These are phyloP conservation scores for Tylopilus cervinicoccineus DNA, from an alignment of 768 basidiomycete genomes.

Conservation along the genomic window DNA sequence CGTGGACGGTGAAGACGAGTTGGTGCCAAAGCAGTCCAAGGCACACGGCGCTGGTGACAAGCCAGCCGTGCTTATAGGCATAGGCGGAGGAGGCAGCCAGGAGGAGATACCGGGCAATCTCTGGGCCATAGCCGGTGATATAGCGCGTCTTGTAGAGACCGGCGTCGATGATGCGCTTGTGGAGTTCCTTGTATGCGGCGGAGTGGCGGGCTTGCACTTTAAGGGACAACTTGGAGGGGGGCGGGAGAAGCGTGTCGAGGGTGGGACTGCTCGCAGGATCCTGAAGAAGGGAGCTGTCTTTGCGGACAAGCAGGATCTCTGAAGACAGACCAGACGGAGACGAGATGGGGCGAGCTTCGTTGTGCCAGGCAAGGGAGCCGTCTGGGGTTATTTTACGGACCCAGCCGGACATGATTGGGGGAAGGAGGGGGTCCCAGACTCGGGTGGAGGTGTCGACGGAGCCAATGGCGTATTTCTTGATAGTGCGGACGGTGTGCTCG, in stretches of 20 bases:
- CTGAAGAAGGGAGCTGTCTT: conserved; percentile 24
- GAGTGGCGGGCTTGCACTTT: conserved; percentile 64
- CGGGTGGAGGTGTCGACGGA: conserved; percentile 51
- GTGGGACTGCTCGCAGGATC: conserved; percentile 38
- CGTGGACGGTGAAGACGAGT: conserved; percentile 87
- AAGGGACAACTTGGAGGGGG: conserved; percentile 51
- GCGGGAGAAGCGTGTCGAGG: conserved; percentile 44
- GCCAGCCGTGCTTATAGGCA: conserved; percentile 61
- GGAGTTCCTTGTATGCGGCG: conserved; percentile 75
- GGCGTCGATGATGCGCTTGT: conserved; percentile 65
- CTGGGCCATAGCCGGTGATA: conserved; percentile 85
- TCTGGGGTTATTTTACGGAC: conserved; percentile 49
- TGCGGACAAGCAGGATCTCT: conserved; percentile 61
- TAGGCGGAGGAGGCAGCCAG: conserved; percentile 57
- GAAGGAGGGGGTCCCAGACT: conserved; percentile 73
- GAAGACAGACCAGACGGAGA: conserved; percentile 36
- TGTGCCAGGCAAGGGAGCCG: conserved; percentile 51
- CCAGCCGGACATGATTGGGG: conserved; percentile 87
- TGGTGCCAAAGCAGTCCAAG: conserved; percentile 96
- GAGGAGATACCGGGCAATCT: conserved; percentile 72
- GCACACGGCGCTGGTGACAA: conserved; percentile 69
- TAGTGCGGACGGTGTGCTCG: conserved; percentile 32
- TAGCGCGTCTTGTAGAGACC: conserved; percentile 86
- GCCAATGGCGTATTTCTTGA: conserved; percentile 58
- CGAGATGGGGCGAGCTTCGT: conserved; percentile 51